Percentiles rank a stretch among this genome's conserved stretches.
Evolutionary conservation across 345 rosid genomes (phyloP).

Genomic region (Chamaenerion angustifolium): DNA sequence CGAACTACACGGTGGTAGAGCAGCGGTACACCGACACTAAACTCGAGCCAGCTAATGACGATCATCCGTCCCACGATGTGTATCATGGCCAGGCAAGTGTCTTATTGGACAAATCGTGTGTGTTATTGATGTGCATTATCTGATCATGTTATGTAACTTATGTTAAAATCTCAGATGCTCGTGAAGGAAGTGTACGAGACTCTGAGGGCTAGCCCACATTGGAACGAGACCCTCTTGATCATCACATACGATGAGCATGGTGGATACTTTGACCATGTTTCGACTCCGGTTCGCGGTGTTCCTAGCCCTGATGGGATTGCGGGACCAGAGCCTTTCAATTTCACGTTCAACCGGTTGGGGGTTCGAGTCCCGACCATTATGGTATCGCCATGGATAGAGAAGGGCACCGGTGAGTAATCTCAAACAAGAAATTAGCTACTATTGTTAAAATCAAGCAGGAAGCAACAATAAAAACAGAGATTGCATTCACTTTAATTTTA

Average conservation of each 20-base stretch:
- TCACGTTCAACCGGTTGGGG: constrained; percentile 78
- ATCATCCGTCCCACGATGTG: constrained; percentile 93
- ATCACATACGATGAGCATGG: constrained; percentile 95
- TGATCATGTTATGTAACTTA: too few species aligned
- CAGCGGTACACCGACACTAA: constrained; percentile 66
- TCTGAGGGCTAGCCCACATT: constrained; percentile 75
- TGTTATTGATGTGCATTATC: too few species aligned
- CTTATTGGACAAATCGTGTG: not conserved
- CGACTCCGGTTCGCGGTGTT: constrained; percentile 56
- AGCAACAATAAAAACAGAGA: too few species aligned
- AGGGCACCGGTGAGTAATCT: constrained; percentile 59
- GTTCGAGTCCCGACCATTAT: constrained; percentile 86
- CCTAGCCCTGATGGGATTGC: constrained; percentile 92
- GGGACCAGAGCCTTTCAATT: constrained; percentile 83
- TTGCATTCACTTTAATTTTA: too few species aligned
- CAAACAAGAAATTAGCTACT: too few species aligned
- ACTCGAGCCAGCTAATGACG: constrained; percentile 49
- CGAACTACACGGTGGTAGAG: constrained; percentile 66
- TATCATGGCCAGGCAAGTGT: constrained; percentile 59
- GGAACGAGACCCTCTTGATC: constrained; percentile 76
- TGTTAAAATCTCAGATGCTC: too few species aligned
- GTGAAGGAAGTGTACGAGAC: constrained; percentile 85
- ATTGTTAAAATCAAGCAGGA: too few species aligned
- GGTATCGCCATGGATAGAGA: constrained; percentile 95
- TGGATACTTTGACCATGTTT: constrained; percentile 90